phyloP scores from a whole-genome alignment of 768 basidiomycete genomes.

The Collybiopsis confluens region DNA sequence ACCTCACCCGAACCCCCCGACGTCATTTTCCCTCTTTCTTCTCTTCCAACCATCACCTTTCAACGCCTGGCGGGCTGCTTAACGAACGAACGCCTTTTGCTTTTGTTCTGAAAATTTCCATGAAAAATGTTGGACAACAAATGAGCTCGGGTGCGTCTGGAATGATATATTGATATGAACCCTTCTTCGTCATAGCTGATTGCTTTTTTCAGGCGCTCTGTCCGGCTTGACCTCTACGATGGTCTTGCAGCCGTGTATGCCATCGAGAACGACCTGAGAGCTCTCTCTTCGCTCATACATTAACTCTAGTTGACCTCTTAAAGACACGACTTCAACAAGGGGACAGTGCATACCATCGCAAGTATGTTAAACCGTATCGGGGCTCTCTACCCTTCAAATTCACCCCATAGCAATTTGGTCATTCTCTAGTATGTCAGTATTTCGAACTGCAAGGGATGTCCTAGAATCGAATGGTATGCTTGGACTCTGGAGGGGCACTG shows the following conservation, averaged over 20 bases:
- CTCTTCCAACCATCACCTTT: neutral
- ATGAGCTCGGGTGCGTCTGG: slow-evolving; percentile 56
- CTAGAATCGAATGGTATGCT: slow-evolving; percentile 55
- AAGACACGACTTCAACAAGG: slow-evolving; percentile 92
- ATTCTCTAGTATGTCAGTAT: slow-evolving; percentile 33
- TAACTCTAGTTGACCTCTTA: slow-evolving; percentile 69
- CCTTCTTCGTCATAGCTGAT: too few species aligned
- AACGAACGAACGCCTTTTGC: neutral
- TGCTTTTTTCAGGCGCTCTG: slow-evolving; percentile 77
- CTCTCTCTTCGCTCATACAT: neutral
- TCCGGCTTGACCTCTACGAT: slow-evolving; percentile 77
- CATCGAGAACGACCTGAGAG: neutral
- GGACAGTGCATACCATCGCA: slow-evolving; percentile 44
- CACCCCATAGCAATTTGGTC: too few species aligned
- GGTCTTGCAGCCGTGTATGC: slow-evolving; percentile 72
- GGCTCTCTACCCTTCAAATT: too few species aligned
- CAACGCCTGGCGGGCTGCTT: neutral
- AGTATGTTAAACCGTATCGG: too few species aligned
- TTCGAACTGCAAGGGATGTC: slow-evolving; percentile 53
- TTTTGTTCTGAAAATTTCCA: slow-evolving; percentile 19
- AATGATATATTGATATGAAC: too few species aligned
- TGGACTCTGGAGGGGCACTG: slow-evolving; percentile 88
- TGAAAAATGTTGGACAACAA: slow-evolving; percentile 70
- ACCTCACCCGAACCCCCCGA: too few species aligned
- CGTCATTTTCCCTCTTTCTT: too few species aligned